Base-by-base conservation (phyloP, 106 monocot genomes). In the Apostasia shenzhenica region DNA sequence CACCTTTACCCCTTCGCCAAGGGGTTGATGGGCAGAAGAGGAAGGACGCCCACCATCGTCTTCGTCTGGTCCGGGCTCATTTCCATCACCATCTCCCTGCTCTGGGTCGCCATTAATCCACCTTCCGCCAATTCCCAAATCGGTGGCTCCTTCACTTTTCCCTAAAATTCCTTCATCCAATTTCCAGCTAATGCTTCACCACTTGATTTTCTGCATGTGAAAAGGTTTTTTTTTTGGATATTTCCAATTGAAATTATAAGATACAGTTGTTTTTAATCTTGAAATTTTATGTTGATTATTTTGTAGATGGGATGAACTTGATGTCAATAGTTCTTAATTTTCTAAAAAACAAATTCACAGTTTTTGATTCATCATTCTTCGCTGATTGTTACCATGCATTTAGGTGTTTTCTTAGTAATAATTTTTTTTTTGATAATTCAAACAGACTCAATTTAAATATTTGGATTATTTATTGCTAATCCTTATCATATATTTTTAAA, bases 1-100 rank as follows among this genome's bases (percentile, higher is more conserved):
- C 87, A 87, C 41, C 75, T 86, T 47, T 86, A 86, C 55, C 81
- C 85, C 8, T 85, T 85, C 49, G 85, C 85, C 2, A 86, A 81
- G 48, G 85, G 85, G 54, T 37, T 81, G 76, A 86, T 81, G 81
- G 85, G 85, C 0, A 70, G 85, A 47, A 71, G 81, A 10, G 81
- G 78, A 13, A 78, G 81, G 69, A 81, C 81, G 8, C 81, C 85
- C 5, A 85, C 85, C 40, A 81, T 85, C 2, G 78, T 85, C 13
- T 85, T 63, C 51, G 81, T 85, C 11, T 86, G 85, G 85, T 81
- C 81, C 0, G 85, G 85, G 40, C 81, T 86, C 46, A 86, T 81
- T 48, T 67, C 85, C 54, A 86, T 86, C 69, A 86, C 81, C 49
- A 86, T 86, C 2, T 86, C 69, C 1, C 57, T 70, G 55, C 69